A percentile compares a stretch with the other conserved stretches of the same genome.
These are phyloP conservation scores for Cylindrotheca fusiformis DNA, from an alignment of 108 stramenopile genomes.

Conservation along the genomic window DNA sequence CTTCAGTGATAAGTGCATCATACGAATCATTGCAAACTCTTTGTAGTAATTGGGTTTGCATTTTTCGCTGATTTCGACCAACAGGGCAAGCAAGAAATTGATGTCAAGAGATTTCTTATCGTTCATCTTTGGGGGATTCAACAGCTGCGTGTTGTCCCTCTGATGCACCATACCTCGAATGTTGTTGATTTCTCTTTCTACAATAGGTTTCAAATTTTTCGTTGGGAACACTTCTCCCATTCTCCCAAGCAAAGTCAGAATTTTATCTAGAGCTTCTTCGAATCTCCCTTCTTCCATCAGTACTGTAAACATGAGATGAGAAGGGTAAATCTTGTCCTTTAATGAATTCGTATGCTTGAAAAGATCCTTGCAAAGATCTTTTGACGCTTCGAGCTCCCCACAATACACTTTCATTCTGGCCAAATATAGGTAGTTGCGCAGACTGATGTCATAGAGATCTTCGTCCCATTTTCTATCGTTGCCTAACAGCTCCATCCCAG, in stretches of 20 bases:
- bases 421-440: constrained; percentile 19
- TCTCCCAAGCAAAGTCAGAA: constrained; percentile 6
- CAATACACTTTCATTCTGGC: constrained; percentile 22
- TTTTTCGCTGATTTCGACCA: constrained; percentile 9
- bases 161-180: constrained; percentile 1
- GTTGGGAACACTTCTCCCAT: constrained; percentile 20
- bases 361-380: constrained; percentile 5
- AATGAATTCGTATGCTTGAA: constrained; percentile 14
- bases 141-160: constrained; percentile 7
- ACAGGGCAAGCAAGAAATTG: constrained; percentile 15
- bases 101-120: constrained; percentile 23
- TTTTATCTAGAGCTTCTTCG: constrained; percentile 15
- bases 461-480: constrained; percentile 3
- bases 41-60: background rate
- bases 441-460: constrained; percentile 5
- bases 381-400: background rate
- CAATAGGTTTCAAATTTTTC: background rate
- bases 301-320: constrained; percentile 6
- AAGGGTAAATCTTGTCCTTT: constrained; percentile 21
- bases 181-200: constrained; percentile 6
- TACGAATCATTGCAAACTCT: constrained; percentile 22
- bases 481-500: constrained; percentile 5
- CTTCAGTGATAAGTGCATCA: constrained; percentile 26
- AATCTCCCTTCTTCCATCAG: constrained; percentile 13
- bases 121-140: constrained; percentile 18